A percentile compares a stretch with the other conserved stretches of the same genome.
These are phyloP conservation scores for Aspergillus neotritici DNA, from an alignment of 2,329 filamentous ascomycete species.

Conservation along the genomic window DNA sequence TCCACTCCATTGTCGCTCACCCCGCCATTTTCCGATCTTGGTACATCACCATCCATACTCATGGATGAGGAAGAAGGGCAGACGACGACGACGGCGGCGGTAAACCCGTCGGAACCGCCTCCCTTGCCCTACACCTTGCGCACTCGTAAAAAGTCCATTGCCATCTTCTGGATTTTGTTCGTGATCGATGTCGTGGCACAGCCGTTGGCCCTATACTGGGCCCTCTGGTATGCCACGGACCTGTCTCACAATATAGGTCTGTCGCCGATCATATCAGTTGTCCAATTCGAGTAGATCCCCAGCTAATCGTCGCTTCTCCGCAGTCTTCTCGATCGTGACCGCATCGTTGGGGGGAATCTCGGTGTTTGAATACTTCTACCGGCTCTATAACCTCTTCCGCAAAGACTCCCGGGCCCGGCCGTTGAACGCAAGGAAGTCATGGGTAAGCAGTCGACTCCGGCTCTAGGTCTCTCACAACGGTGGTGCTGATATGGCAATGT, in stretches of 20 bases:
- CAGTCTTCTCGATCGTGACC: constrained; percentile 41
- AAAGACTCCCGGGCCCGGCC: constrained; percentile 35
- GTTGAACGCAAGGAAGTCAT: constrained; percentile 39
- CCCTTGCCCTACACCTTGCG: constrained; percentile 53
- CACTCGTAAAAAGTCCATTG: constrained; percentile 51
- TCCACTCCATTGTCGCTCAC: not conserved
- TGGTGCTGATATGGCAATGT: constrained; percentile 2
- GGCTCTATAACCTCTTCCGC: constrained; percentile 35
- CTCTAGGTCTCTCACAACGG: not conserved
- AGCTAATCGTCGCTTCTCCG: not conserved
- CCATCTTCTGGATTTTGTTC: constrained; percentile 56
- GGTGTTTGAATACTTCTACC: constrained; percentile 41
- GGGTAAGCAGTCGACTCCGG: constrained; percentile 24
- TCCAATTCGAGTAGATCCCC: too few relatives aligned
- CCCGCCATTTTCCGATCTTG: not conserved
- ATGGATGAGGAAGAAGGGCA: constrained; percentile 30
- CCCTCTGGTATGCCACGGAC: constrained; percentile 53
- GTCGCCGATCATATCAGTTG: constrained; percentile 7
- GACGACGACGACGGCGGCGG: constrained; percentile 12
- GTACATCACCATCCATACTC: constrained; percentile 9
- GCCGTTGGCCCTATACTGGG: constrained; percentile 57
- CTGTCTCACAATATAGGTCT: constrained; percentile 41
- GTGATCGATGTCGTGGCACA: constrained; percentile 54
- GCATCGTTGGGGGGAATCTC: constrained; percentile 37
- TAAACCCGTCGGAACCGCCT: constrained; percentile 34